phyloP scores from a whole-genome alignment of 129 eudicot genomes.

The Artemisia tridentata region DNA sequence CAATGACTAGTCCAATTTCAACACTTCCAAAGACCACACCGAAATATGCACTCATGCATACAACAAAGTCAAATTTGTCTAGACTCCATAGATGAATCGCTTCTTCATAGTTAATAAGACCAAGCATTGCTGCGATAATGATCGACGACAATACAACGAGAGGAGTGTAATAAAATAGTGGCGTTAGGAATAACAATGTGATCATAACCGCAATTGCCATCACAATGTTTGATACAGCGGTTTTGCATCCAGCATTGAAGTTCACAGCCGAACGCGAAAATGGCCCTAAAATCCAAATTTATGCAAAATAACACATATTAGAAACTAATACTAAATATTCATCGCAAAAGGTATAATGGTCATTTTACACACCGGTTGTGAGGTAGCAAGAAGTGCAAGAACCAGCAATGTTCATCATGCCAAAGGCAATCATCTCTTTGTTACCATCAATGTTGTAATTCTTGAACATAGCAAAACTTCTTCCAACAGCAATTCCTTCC shows the following conservation, averaged over 20 bases:
- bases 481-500: constrained; percentile 99
- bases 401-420: constrained; percentile 96
- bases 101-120: constrained; percentile 85
- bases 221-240: constrained; percentile 87
- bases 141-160: constrained; percentile 77
- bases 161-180: constrained; percentile 85
- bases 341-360: constrained; percentile 3
- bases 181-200: constrained; percentile 67
- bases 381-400: constrained; percentile 94
- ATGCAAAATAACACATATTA: background rate
- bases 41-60: constrained; percentile 80
- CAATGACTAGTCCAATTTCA: constrained; percentile 74
- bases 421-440: constrained; percentile 98
- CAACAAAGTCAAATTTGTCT: constrained; percentile 87
- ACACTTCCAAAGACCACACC: constrained; percentile 86
- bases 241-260: constrained; percentile 94
- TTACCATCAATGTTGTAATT: constrained; percentile 97
- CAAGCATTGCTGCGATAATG: constrained; percentile 87
- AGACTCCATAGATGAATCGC: constrained; percentile 80
- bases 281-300: constrained; percentile 50
- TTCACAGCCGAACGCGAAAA: constrained; percentile 96
- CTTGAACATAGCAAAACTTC: constrained; percentile 95
- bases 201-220: constrained; percentile 92
- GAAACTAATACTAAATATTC: background rate
- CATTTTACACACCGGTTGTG: constrained; percentile 61